Base-by-base conservation (phyloP, 176 grass and related monocot genomes). In the Musa acuminata region DNA sequence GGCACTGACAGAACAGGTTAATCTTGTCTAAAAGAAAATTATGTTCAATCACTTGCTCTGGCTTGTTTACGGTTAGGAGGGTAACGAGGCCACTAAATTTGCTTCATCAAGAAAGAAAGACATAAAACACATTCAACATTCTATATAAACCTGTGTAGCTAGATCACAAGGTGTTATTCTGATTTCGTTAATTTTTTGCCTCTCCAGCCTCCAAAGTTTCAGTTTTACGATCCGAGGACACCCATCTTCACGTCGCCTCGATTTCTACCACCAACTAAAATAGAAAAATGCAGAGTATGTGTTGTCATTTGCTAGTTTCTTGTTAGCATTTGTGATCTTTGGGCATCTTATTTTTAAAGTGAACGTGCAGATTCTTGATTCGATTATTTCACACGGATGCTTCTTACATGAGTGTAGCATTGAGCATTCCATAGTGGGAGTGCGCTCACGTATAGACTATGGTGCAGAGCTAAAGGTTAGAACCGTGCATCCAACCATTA, bases 1-100 rank as follows among this genome's bases (percentile, higher is more conserved):
- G 83, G 82, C 91, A 49, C 85, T 96, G 51, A 88, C 88, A 11
- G 83, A 85, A 11, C 80, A 98, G 88, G 88, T 91, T 29, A 5
- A 11, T 25, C 27, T 69, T n/a, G 8, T 43, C 12, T 51, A 4
- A 13, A n/a, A 7, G 20, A 11, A 23, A 70, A 50, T 9, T 50
- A 65, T 11, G 22, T 65, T 9, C 63, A 65, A 5, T 65, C 26
- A 2, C 22, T 26, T 26, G 63, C 13, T 20, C 16, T 64, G 25
- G 10, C 9, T 63, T 63, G 11, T 23, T 63, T 23, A 7, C 60
- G 11, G 21, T 23, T 63, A 23, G 60, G 19, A 63, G 13, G 3
- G 13, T 57, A 57, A 57, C 3, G 14, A 57, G 54, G 54, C 54
- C 54, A 19, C 13, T 57, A 14, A 57, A 57, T 6, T 43, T 43